Evolutionary conservation across 441 rosid genomes (phyloP), one percentile per base, ranked within the genome.

Genomic region (Populus hybrid): DNA sequence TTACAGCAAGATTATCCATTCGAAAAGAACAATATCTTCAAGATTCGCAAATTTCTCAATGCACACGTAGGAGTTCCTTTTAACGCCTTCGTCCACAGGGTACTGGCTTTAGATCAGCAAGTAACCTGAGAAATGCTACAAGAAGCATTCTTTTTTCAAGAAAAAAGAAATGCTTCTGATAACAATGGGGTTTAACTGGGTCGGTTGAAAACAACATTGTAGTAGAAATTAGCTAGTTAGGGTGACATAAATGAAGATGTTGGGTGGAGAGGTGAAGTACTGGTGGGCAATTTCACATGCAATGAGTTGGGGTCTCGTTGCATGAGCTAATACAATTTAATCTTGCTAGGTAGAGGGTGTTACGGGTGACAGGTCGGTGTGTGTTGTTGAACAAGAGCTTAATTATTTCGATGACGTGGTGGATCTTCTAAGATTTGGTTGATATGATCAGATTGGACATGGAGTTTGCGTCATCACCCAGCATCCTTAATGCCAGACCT

Each of bases 271-370:
- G 76, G 26, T 65, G 69, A 72, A 59, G 28, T 74, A 0, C 73
- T 9, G 88, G 87, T 81, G 81, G 23, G 80, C 80, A 77, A 66
- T 34, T 42, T 84, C 87, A 87, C 86, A 84, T 81, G 88, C 76
- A 75, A 78, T 23, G 78, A 70, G 75, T 23, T 35, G 71, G 59
- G 5, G 11, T 7, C 24, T 68, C 9, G 2, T 66, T 69, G 59
- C 23, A 11, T 30, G 21, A 18, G 8, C n/a, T 30, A 32, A 21
- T 8, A 24, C 2, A 9, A 32, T 2, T 10, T 19, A 10, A 66
- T 8, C 67, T 21, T 36, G 70, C n/a, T 34, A 10, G 42, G 24
- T 67, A 3, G 16, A 36, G 23, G 26, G 65, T 28, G 12, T 26
- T 12, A 35, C 38, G 73, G 63, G 2, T 19, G 73, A 38, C 69